Evolutionary conservation across 1,284 basidiomycete genomes (phyloP).

Genomic region (Cerrena zonata): DNA sequence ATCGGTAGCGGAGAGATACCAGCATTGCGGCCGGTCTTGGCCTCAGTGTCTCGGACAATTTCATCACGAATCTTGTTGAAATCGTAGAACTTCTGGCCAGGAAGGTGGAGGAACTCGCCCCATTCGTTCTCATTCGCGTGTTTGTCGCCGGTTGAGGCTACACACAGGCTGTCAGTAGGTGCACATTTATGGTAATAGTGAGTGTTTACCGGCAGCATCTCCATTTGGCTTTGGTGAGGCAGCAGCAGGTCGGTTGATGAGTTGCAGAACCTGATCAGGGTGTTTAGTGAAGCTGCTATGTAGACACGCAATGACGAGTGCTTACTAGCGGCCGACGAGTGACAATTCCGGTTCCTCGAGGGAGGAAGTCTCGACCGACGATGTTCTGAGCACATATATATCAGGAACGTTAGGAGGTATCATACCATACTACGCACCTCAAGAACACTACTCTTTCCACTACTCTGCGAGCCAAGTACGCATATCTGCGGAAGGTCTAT

Average conservation of each 20-base stretch:
- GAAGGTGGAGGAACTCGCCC: constrained; percentile 96
- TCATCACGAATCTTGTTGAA: constrained; percentile 95
- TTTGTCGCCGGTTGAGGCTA: constrained; percentile 41
- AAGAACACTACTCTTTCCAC: constrained; percentile 81
- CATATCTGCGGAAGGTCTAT: constrained; percentile 86
- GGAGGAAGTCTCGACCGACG: constrained; percentile 93
- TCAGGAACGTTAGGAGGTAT: not conserved
- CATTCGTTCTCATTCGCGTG: constrained; percentile 88
- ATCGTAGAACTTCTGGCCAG: constrained; percentile 95
- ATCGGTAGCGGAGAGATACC: constrained; percentile 94
- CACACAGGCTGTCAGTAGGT: not conserved
- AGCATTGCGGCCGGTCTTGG: constrained; percentile 96
- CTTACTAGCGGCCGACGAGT: constrained; percentile 85
- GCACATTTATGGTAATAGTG: not conserved
- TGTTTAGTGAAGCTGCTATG: not conserved
- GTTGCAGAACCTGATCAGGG: constrained; percentile 75
- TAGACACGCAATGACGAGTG: constrained; percentile 14
- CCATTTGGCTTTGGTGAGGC: constrained; percentile 43
- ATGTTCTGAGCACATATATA: constrained; percentile 82
- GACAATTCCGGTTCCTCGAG: constrained; percentile 96
- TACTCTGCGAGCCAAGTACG: constrained; percentile 80
- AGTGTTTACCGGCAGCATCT: constrained; percentile 1
- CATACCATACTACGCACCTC: constrained; percentile 70
- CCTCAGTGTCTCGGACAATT: constrained; percentile 93
- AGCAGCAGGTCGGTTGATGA: constrained; percentile 76